Evolutionary conservation across 2,329 filamentous ascomycete genomes (phyloP).

Genomic region (Penicillium paneum): DNA sequence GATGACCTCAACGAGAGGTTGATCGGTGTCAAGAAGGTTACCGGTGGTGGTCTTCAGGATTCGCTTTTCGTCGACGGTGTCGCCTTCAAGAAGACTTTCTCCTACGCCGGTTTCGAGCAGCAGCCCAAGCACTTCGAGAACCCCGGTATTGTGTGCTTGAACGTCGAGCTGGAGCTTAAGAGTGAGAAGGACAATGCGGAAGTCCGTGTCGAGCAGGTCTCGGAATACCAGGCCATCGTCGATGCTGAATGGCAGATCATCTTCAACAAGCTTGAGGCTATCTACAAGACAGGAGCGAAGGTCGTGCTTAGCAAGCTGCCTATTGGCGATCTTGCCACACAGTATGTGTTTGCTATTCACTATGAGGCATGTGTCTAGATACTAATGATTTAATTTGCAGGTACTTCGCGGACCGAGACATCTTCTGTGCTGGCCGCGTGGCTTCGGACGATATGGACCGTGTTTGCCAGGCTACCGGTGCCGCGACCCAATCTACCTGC

Average conservation of each 20-base stretch:
- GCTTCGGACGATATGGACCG: conserved; percentile 90
- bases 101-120: conserved; percentile 98
- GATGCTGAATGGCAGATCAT: conserved; percentile 99
- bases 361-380: neutral
- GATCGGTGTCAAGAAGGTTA: conserved; percentile 98
- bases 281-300: conserved; percentile 92
- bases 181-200: conserved; percentile 99
- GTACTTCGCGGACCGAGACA: conserved; percentile 93
- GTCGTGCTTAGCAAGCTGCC: conserved; percentile 96
- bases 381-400: conserved; percentile 25
- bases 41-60: conserved; percentile 90
- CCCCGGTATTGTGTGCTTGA: conserved; percentile 95
- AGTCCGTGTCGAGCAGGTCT: conserved; percentile 95
- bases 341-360: conserved; percentile 48
- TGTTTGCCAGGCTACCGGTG: conserved; percentile 90
- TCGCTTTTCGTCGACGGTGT: conserved; percentile 97
- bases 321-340: conserved; percentile 94
- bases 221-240: conserved; percentile 98
- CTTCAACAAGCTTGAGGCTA: conserved; percentile 96
- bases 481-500: conserved; percentile 90
- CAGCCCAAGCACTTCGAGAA: conserved; percentile 93
- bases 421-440: conserved; percentile 97
- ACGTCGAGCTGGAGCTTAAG: conserved; percentile 97
- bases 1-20: conserved; percentile 96
- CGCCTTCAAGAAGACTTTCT: conserved; percentile 99